phyloP scores from a whole-genome alignment of 225 moss, liverwort and hornwort genomes.

The Pseudisothecium myosuroides region DNA sequence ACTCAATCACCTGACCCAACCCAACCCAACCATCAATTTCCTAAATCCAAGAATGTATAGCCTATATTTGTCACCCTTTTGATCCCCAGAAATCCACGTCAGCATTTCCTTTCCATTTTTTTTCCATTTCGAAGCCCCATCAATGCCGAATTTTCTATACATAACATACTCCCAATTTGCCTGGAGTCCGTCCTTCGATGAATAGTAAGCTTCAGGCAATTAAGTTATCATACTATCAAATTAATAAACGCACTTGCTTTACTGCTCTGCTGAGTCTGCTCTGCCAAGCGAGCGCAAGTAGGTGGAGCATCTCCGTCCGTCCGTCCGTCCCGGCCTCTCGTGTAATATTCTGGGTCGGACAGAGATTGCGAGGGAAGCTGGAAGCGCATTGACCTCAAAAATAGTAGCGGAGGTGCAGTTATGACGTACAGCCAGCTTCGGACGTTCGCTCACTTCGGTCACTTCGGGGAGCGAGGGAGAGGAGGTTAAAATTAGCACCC shows the following conservation, averaged over 20 bases:
- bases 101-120: not conserved
- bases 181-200: not conserved
- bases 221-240: not conserved
- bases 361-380: conserved; percentile 18
- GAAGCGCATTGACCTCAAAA: not conserved
- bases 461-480: no score
- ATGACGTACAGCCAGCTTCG: not conserved
- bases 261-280: not conserved
- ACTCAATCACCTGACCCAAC: not conserved
- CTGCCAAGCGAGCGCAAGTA: not conserved
- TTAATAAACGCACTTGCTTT: not conserved
- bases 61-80: not conserved
- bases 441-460: no score
- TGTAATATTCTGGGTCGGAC: conserved; percentile 3
- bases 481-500: not conserved
- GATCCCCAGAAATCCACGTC: not conserved
- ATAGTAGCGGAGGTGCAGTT: not conserved
- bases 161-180: not conserved
- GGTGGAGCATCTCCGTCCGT: not conserved
- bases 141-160: no score
- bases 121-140: not conserved
- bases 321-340: not conserved
- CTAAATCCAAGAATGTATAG: not conserved
- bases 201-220: not conserved
- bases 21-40: not conserved